These are phyloP conservation scores for Auricularia sp. DNA, from an alignment of 768 basidiomycete species.

Conservation along the genomic window DNA sequence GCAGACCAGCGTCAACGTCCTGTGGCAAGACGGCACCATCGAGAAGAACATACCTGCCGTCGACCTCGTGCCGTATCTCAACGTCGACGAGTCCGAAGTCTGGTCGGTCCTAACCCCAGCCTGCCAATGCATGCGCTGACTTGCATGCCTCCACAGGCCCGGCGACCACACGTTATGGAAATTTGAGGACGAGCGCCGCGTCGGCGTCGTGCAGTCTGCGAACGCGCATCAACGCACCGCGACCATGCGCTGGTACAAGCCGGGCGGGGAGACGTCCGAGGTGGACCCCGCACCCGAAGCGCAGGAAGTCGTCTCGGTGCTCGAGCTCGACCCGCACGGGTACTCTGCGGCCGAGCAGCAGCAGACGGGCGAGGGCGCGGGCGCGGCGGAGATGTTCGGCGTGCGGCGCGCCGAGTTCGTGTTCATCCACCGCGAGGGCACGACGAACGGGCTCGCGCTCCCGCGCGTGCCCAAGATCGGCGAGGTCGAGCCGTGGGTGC, in stretches of 20 bases:
- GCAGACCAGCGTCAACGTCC: slow-evolving; percentile 52
- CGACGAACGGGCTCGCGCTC: slow-evolving; percentile 58
- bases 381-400: slow-evolving; percentile 49
- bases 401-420: slow-evolving; percentile 78
- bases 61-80: slow-evolving; percentile 64
- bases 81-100: slow-evolving; percentile 86
- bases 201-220: slow-evolving; percentile 71
- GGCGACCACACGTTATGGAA: slow-evolving; percentile 86
- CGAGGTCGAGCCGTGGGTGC: slow-evolving; percentile 72
- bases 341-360: slow-evolving; percentile 37
- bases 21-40: slow-evolving; percentile 81
- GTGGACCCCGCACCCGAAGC: slow-evolving; percentile 33
- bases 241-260: slow-evolving; percentile 36
- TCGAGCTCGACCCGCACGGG: slow-evolving; percentile 86
- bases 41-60: slow-evolving; percentile 53
- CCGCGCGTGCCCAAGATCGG: slow-evolving; percentile 79
- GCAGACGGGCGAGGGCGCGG: slow-evolving; percentile 27
- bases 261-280: background rate
- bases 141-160: slow-evolving; percentile 44
- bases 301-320: slow-evolving; percentile 60
- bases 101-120: too few species aligned
- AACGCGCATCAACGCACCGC: slow-evolving; percentile 65
- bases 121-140: background rate
- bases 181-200: slow-evolving; percentile 52
- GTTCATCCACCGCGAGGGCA: slow-evolving; percentile 58